phyloP scores from a whole-genome alignment of 2,329 filamentous ascomycete genomes.

The Zalaria sp. region DNA sequence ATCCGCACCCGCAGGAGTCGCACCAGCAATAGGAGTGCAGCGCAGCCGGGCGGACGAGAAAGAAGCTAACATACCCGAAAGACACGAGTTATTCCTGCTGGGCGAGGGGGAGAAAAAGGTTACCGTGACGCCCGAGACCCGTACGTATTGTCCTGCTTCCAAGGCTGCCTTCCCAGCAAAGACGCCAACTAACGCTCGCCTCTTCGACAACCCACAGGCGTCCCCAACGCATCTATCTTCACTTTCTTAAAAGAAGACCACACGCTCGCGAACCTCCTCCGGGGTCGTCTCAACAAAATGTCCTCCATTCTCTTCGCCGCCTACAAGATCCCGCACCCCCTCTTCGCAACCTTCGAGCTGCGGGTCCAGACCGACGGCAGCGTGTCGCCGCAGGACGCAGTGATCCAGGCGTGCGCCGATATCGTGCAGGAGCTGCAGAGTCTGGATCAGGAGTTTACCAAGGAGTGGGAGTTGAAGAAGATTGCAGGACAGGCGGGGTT shows the following conservation, averaged over 20 bases:
- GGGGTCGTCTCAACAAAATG: conserved; percentile 72
- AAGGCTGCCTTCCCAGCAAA: not conserved
- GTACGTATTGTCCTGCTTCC: conserved; percentile 37
- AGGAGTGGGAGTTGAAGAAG: conserved; percentile 79
- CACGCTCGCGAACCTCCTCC: conserved; percentile 81
- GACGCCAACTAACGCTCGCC: not conserved
- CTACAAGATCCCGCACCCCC: conserved; percentile 54
- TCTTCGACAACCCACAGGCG: conserved; percentile 40
- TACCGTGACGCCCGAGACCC: conserved; percentile 73
- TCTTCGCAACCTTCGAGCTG: conserved; percentile 44
- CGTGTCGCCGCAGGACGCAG: conserved; percentile 76
- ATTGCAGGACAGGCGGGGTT: conserved; percentile 37
- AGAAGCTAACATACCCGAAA: conserved; percentile 30
- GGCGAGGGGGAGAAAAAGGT: conserved; percentile 86
- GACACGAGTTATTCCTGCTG: conserved; percentile 89
- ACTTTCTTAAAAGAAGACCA: conserved; percentile 94
- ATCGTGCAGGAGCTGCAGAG: conserved; percentile 69
- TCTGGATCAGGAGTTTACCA: conserved; percentile 77
- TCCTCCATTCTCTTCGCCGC: conserved; percentile 78
- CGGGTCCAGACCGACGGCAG: conserved; percentile 86
- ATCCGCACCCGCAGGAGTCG: no score
- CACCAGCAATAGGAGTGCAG: no score
- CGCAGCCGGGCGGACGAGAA: not conserved
- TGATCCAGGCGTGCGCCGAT: conserved; percentile 67
- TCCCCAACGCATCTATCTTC: conserved; percentile 91